Evolutionary conservation across 208 protist species (phyloP), one percentile per base, ranked within the genome.

Genomic region (Acanthamoeba castellanii): DNA sequence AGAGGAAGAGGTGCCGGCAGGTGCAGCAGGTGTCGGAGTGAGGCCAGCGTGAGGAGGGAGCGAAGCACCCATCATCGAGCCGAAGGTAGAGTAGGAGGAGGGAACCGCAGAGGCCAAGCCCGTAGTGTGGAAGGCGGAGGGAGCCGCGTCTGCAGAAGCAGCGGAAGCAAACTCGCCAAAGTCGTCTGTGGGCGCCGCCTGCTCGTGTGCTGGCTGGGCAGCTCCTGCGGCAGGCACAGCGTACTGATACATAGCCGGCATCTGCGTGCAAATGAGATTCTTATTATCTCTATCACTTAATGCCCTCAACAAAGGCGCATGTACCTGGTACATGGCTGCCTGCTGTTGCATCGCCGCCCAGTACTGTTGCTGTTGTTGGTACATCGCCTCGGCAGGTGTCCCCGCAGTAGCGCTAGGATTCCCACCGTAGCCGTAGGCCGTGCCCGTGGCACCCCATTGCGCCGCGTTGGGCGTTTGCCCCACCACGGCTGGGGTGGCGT

Each of bases 111-210:
- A n/a, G 22, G 22, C 59, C 25, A 9, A 9, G 59, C 59, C 25
- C 27, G 59, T n/a, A 0, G 59, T 6, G 59, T 66, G 59, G 55
- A 59, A 22, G 1, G 55, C 55, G 4, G 61, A 0, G 25, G 61
- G 16, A 30, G 27, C 27, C 9, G 61, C 27, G 61, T 25, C 25
- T 22, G 66, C 16, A 11, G 66, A 8, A n/a, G 66, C 66, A 37
- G 64, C 64, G 25, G 66, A 74, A 13, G 45, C 74, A 30, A 84
- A 84, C 74, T 84, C 74, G 3, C 74, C 74, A 52, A 84, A 84
- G 42, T 47, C 74, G 1, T 45, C 74, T 6, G 74, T 6, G 37
- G 74, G 14, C 42, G 74, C 18, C 16, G 42, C 13, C 18, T 78
- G 74, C 13, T 37, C 37, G 42, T 84, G 22, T 16, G 74, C 37